Evolutionary conservation across 2,329 filamentous ascomycete species (phyloP), one percentile per base, ranked within the genome.

Genomic region (Pyrenophora teres): DNA sequence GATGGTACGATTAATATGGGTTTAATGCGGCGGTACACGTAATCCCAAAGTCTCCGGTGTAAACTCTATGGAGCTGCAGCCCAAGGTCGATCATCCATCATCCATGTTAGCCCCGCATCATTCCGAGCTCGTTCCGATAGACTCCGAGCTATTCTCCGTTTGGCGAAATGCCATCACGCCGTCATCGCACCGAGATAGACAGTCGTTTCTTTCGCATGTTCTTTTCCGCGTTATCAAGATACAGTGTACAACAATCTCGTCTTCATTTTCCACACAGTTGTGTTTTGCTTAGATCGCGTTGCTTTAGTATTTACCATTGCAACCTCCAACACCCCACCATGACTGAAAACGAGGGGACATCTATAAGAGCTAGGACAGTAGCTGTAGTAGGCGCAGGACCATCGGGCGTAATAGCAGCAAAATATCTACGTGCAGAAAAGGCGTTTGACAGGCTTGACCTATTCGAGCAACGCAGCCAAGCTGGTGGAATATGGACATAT

Each of bases 401-500:
- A 0, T 84, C 83, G 56, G 92, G 93, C 4, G 78, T 96, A 3
- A 84, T 87, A 21, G 85, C 88, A 19, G 90, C 90, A 46, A 94
- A 91, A 80, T 80, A 92, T 67, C 80, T 97, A 15, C 71, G 83
- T 9, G 90, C 88, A 0, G 91, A 89, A 63, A 87, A 80, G 67
- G 78, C 70, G 1, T 94, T 94, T 65, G 76, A 85, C 10, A 81
- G 78, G 25, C 86, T 97, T 53, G 83, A 86, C 53, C 74, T 97
- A 33, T 95, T 89, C 65, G 94, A 97, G 74, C 90, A 96, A 73
- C 86, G 91, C 59, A 77, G 81, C 38, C 81, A 84, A 40, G 83
- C 88, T 6, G 93, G 92, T 50, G 93, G 94, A 2, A 84, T 94
- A 8, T 97, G 93, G 93, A 88, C 91, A 65, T 92, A 95, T 72